A percentile compares a stretch with the other conserved stretches of the same genome.
phyloP scores from a whole-genome alignment of 148 eudicot species.

The Heliosperma pusillum region DNA sequence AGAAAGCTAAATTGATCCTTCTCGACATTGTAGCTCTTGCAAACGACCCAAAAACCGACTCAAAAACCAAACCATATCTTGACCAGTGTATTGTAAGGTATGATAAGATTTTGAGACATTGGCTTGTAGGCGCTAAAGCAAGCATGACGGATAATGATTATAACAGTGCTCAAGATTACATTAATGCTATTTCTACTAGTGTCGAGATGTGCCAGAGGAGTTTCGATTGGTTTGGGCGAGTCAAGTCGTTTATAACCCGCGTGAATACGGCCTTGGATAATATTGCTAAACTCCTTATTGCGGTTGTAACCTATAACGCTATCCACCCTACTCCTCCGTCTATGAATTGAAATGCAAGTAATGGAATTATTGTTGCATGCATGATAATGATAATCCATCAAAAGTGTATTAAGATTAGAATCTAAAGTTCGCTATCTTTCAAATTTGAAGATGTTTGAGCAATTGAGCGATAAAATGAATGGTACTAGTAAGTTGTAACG shows the following conservation, averaged over 20 bases:
- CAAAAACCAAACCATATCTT: not conserved
- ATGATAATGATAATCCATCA: too few species aligned
- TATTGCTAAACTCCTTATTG: conserved; percentile 5
- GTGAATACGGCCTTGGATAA: conserved; percentile 1
- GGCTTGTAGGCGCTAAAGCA: not conserved
- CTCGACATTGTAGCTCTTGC: not conserved
- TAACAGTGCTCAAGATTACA: not conserved
- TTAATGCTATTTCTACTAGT: not conserved
- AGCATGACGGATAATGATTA: not conserved
- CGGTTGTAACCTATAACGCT: not conserved
- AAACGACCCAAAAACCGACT: not conserved
- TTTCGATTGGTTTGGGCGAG: not conserved
- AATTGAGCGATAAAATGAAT: too few species aligned
- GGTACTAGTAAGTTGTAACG: too few species aligned
- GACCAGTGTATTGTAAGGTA: not conserved
- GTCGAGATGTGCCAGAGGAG: conserved; percentile 13
- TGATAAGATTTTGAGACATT: not conserved
- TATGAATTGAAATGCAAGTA: too few species aligned
- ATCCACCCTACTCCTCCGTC: too few species aligned
- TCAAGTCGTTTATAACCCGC: conserved; percentile 1
- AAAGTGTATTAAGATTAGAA: too few species aligned
- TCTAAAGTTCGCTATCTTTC: too few species aligned
- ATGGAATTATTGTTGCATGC: too few species aligned
- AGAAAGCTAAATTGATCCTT: not conserved
- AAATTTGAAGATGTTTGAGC: too few species aligned